Base-by-base conservation (phyloP, 768 basidiomycete genomes). In the Rhizopogon sp. region DNA sequence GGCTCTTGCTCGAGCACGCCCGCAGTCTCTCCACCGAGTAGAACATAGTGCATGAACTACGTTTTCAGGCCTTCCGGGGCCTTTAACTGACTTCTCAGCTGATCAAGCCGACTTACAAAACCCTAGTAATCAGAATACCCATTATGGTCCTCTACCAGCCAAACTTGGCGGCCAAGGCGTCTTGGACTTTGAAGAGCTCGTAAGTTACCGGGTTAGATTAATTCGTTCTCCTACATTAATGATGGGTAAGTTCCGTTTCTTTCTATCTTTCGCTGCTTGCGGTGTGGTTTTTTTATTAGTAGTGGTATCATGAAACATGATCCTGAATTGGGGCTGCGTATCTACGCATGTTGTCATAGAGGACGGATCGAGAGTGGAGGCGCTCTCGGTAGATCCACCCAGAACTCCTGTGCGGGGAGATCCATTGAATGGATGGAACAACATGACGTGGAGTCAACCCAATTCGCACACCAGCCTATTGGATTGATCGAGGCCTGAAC, bases 351-450 rank as follows among this genome's bases (percentile, higher is more conserved):
- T 55, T 29, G 39, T 22, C 28, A 51, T 58, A 41, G 33, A 55
- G 25, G 42, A 43, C 56, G 46, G 53, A 29, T 43, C 55, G 33
- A 60, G 53, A n/a, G 57, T 61, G 7, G 57, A 59, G 39, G 42
- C 29, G 22, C 57, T 64, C 2, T 65, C 56, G 60, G 58, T 61
- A 17, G 66, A 69, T 43, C 54, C 63, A 17, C 56, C 53, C 43
- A 37, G 58, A 63, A 20, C 52, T 62, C 16, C 62, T 70, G 14
- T 59, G 58, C 17, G 59, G 60, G 17, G 64, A 67, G 22, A 61
- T 75, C 41, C 61, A 60, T 52, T 50, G 62, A 39, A 60, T 52
- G 52, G 62, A 39, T 59, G 58, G 28, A 64, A 63, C 3, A 33
- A 53, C 60, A 52, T 43, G 39, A 33, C 64, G 60, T 50, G 64